Base-by-base conservation (phyloP, 2,329 filamentous ascomycete genomes). In the Cryoendolithus antarcticus region DNA sequence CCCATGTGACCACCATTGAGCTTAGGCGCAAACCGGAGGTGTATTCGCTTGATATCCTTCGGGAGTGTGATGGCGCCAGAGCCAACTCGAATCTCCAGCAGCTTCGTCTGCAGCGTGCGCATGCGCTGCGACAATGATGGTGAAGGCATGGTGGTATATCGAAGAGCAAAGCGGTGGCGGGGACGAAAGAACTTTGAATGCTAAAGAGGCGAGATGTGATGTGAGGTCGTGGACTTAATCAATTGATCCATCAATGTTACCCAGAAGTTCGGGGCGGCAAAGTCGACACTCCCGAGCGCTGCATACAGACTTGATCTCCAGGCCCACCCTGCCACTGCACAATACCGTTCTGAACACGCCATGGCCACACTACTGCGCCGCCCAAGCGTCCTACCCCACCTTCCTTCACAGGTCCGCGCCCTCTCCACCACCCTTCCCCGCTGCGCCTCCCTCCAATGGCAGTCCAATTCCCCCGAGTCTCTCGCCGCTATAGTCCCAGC, bases 21-120 rank as follows among this genome's bases (percentile, higher is more conserved):
- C 48, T 65, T 71, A 34, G 59, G 56, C 36, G 77, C 75, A 58
- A 88, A 86, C 53, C 83, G 74, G 63, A 91, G 62, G 57, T 84
- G 77, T 66, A 91, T 79, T 57, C 75, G 72, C 34, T 78, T 77
- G 39, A 93, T 74, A 55, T 85, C 75, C 27, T 77, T 70, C 0
- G 89, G 86, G 15, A 98, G 70, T 48, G 85, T 67, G 12, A 84
- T 81, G 32, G 91, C 86, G 41, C 89, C 91, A 24, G 83, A 80
- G 43, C 89, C 91, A 58, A 82, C 70, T 58, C 81, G 77, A 62
- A 96, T 69, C 55, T 71, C 67, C 47, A 91, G 71, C 37, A 93
- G 67, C 82, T 91, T 59, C 44, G 73, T 69, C 61, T 76, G 77
- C 58, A 91, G 67, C 63, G 76, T 77, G 59, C 80, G 77, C 73